phyloP scores from a whole-genome alignment of 345 rosid genomes.

The Capsella bursapastoris region DNA sequence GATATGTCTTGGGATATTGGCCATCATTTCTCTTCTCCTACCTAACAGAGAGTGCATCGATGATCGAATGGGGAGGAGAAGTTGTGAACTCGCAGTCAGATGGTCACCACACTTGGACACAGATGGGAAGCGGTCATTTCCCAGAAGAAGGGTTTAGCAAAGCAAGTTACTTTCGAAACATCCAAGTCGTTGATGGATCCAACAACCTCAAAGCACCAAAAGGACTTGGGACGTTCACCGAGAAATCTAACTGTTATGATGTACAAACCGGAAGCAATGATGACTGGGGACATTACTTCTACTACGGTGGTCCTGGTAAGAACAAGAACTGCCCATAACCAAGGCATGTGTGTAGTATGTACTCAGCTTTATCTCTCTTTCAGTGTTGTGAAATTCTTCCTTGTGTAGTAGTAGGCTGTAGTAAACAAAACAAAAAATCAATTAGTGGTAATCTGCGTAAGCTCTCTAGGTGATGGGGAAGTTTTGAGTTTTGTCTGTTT shows the following conservation, averaged over 20 bases:
- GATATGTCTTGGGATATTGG: conserved; percentile 90
- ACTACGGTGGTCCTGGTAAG: conserved; percentile 97
- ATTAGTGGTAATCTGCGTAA: background rate
- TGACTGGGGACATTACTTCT: conserved; percentile 98
- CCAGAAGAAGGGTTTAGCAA: conserved; percentile 97
- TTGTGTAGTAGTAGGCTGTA: conserved; percentile 28
- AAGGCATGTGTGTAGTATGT: background rate
- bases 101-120: conserved; percentile 89
- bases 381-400: conserved; percentile 17
- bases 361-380: conserved; percentile 8
- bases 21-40: conserved; percentile 95
- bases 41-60: conserved; percentile 91
- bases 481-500: conserved; percentile 32
- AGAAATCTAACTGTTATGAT: conserved; percentile 94
- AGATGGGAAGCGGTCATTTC: conserved; percentile 97
- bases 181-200: conserved; percentile 86
- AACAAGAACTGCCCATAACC: conserved; percentile 73
- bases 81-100: conserved; percentile 86
- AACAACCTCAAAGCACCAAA: conserved; percentile 95
- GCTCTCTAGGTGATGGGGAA: conserved; percentile 22
- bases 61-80: conserved; percentile 99
- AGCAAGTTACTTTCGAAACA: conserved; percentile 86
- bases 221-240: conserved; percentile 83
- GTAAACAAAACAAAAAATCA: background rate
- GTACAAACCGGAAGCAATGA: conserved; percentile 87